Evolutionary conservation across 208 protist genomes (phyloP), one percentile per base, ranked within the genome.

Genomic region (Leishmania lainsoni): DNA sequence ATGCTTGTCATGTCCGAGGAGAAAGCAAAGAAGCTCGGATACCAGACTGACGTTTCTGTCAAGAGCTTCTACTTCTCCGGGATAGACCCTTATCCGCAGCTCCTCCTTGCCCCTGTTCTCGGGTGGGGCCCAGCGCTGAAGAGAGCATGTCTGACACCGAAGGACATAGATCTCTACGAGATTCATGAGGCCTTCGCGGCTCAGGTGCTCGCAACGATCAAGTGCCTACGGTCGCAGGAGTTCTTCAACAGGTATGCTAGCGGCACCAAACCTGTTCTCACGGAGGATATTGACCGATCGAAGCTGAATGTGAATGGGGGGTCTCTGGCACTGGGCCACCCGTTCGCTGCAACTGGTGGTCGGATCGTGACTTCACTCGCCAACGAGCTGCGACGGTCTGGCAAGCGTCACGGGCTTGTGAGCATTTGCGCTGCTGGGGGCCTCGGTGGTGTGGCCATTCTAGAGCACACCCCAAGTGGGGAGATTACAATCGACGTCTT

Each of bases 371-470:
- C 90, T 0, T 91, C 90, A 14, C 79, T 94, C 26, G 84, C 92
- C 16, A 97, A 95, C 73, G 91, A 97, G 78, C 87, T 98, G 42
- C 88, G 94, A n/a, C 86, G 93, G 63, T 86, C 81, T 49, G 92
- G 92, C 61, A 96, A 97, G 84, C 84, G 81, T 48, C 86, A 95
- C 77, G 92, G 91, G 49, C 82, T 98, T 17, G 82, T 97, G 26
- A 97, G 94, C 66, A 95, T 98, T 83, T 98, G 95, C 84, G 95
- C 95, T 66, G 95, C 95, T 82, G 95, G 95, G 20, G 95, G 95
- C 45, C 78, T 95, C 48, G 94, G 94, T 29, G 92, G 89, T 61
- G 87, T 96, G 51, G 91, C 89, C 12, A 81, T 97, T 56, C 78
- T 97, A 20, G 92, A 96, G 75, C 85, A 92, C 83, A 90, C 83